Base-by-base conservation (phyloP, 2,329 filamentous ascomycete genomes). In the Monosporascus sp. region DNA sequence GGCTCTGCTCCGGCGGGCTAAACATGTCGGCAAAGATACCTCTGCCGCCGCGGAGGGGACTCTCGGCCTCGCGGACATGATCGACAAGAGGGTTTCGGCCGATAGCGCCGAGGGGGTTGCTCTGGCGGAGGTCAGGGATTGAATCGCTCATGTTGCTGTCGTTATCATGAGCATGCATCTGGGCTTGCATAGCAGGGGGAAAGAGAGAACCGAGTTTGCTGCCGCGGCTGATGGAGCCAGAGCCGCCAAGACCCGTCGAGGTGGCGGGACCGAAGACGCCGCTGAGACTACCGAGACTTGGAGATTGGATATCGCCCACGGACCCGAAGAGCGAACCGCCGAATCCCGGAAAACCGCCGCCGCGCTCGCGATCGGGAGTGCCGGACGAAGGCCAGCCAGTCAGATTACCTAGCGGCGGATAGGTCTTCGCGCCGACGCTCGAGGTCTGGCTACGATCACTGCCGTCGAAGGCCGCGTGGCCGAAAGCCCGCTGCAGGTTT, bases 401-500 rank as follows among this genome's bases (percentile, higher is more conserved):
- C 38, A 90, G 71, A 25, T 80, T 82, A 47, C 79, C 80, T 6
- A 90, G 67, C 11, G 75, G 72, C 14, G 85, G 77, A 59, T 90
- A 96, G 9, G 80, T 85, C 63, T 90, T 89, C 44, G 88, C 84
- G 14, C 90, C 89, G 18, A 87, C 88, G 65, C 92, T 96, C 0
- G 92, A 96, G 0, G 90, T 96, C 69, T 96, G 91, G 67, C 92
- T 97, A 20, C 93, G 87, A 67, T 97, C 93, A 60, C 91, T 90
- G 5, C 87, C 87, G 49, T 90, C 85, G 53, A 77, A 74, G 38
- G 74, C 68, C 58, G 81, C 80, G 55, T 71, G 67, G 9, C 59
- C 57, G 50, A 60, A 82, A 80, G 52, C 71, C 75, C 60, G 73
- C 75, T 60, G 69, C 66, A 59, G 70, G 64, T 44, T 72, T 68